These are phyloP conservation scores for Septoria linicola DNA, from an alignment of 2,329 filamentous ascomycete species.

Conservation along the genomic window DNA sequence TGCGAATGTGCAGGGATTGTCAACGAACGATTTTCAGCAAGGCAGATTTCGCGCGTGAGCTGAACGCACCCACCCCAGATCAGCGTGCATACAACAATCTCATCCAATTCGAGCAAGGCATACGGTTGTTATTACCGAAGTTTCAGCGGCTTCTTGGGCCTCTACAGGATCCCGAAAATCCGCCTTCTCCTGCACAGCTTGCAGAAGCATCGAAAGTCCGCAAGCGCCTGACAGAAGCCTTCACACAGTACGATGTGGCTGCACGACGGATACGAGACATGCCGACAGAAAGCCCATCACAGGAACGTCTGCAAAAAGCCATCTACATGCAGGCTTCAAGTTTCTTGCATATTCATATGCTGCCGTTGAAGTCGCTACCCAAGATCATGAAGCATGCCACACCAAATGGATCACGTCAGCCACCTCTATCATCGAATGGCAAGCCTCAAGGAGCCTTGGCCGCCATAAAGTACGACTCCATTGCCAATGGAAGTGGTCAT, in stretches of 20 bases:
- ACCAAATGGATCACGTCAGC: constrained; percentile 45
- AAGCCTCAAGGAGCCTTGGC: constrained; percentile 51
- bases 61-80: constrained; percentile 67
- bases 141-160: constrained; percentile 76
- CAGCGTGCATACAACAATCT: constrained; percentile 81
- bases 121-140: constrained; percentile 73
- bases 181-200: constrained; percentile 68
- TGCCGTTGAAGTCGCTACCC: constrained; percentile 65
- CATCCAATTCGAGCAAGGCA: constrained; percentile 82
- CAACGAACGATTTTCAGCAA: constrained; percentile 68
- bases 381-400: constrained; percentile 56
- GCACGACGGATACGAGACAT: constrained; percentile 79
- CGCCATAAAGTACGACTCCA: constrained; percentile 59
- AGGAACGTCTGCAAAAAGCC: constrained; percentile 73
- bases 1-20: constrained; percentile 92
- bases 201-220: constrained; percentile 84
- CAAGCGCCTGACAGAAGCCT: constrained; percentile 85
- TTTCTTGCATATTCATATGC: constrained; percentile 87
- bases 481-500: constrained; percentile 45
- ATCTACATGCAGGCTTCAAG: constrained; percentile 78
- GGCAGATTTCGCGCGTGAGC: constrained; percentile 72
- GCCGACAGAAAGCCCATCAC: constrained; percentile 68
- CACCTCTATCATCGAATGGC: constrained; percentile 28
- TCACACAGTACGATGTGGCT: constrained; percentile 80
- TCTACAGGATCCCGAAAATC: constrained; percentile 69